These are phyloP conservation scores for Pseudonitzschia multiseries DNA, from an alignment of 108 stramenopile genomes.

Conservation along the genomic window DNA sequence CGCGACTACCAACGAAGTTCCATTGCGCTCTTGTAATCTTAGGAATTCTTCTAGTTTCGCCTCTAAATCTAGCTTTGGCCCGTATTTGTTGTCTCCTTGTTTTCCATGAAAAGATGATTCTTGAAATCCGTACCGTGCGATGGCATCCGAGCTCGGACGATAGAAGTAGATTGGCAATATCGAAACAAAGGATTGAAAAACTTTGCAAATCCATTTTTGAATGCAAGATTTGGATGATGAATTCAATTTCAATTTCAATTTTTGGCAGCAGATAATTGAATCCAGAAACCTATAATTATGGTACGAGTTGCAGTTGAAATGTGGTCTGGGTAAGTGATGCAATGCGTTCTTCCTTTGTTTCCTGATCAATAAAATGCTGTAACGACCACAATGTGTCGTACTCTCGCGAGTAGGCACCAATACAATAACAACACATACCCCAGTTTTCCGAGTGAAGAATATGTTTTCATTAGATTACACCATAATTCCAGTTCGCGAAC, in stretches of 20 bases:
- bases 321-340: background rate
- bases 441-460: constrained; percentile 3
- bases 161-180: constrained; percentile 7
- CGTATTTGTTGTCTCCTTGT: background rate
- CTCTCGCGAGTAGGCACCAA: no score
- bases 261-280: constrained; percentile 10
- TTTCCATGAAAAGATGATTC: constrained; percentile 6
- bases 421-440: constrained; percentile 6
- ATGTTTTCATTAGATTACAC: constrained; percentile 12
- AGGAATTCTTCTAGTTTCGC: constrained; percentile 13
- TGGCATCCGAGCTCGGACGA: background rate
- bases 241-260: constrained; percentile 1
- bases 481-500: constrained; percentile 2
- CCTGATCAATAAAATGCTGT: no score
- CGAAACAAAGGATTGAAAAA: constrained; percentile 3
- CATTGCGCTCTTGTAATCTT: background rate
- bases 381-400: no score
- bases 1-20: constrained; percentile 4
- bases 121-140: constrained; percentile 2
- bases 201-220: constrained; percentile 10
- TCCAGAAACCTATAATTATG: background rate
- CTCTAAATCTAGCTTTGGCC: constrained; percentile 7
- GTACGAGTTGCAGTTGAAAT: background rate
- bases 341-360: background rate
- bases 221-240: background rate